A percentile compares a stretch with the other conserved stretches of the same genome.
phyloP scores from a whole-genome alignment of 2,329 filamentous ascomycete genomes.

The Ceratocystis destructans region DNA sequence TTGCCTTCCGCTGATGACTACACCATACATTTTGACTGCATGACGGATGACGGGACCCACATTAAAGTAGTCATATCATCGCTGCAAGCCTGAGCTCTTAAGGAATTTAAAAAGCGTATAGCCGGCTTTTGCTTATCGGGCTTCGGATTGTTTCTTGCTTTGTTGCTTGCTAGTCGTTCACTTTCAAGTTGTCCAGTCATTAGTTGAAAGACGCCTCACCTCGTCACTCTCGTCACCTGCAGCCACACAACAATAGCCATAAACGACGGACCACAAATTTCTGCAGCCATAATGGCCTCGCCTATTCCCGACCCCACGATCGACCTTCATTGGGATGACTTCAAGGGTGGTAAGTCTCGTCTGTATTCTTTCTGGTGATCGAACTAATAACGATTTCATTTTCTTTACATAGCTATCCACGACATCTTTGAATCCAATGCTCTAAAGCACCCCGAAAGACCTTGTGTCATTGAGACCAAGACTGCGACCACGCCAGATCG shows the following conservation, averaged over 20 bases:
- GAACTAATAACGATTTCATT: background rate
- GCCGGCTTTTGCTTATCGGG: background rate
- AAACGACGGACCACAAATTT: background rate
- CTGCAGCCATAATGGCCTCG: conserved; percentile 15
- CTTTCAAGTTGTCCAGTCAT: conserved; percentile 11
- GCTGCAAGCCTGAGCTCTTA: background rate
- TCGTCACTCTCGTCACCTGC: background rate
- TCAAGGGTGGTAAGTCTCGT: conserved; percentile 32
- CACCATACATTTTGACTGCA: background rate
- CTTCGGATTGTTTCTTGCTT: background rate
- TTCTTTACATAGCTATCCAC: conserved; percentile 42
- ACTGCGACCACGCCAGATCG: conserved; percentile 37
- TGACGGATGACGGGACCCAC: background rate
- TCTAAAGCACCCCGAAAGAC: conserved; percentile 46
- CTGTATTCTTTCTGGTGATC: background rate
- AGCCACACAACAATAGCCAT: background rate
- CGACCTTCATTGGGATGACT: conserved; percentile 55
- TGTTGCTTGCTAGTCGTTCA: background rate
- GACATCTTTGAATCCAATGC: conserved; percentile 57
- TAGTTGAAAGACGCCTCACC: background rate
- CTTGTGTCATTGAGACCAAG: conserved; percentile 38
- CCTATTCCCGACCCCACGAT: conserved; percentile 48
- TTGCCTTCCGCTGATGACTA: conserved; percentile 1
- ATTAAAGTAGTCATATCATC: background rate
- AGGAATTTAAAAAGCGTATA: background rate